Evolutionary conservation across 257 asterid species (phyloP), one percentile per base, ranked within the genome.

Genomic region (Nyctanthes arbortristis): DNA sequence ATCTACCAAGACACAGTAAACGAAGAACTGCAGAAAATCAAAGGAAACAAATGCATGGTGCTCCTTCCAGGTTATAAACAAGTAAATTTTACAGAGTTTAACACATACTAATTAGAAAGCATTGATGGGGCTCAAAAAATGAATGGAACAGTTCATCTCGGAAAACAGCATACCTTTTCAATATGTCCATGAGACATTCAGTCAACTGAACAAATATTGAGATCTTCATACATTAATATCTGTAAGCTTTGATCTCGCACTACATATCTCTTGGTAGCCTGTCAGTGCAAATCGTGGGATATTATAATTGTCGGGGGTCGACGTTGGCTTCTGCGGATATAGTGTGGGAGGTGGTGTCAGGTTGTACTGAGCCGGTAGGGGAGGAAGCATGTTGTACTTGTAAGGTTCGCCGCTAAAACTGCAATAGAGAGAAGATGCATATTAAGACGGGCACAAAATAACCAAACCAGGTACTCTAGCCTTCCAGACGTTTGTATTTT

Each of bases 331-430:
- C 83, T 93, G 97, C 0, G 98, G 98, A 75, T 93, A 90, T 58
- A 93, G 97, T 14, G 97, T 93, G 67, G 96, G 96, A 66, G 98
- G 98, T 5, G 98, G 98, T 2, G 96, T 90, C 82, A 90, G 79
- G 78, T 93, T 93, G 75, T 82, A 88, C 68, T 90, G 98, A 24
- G 96, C 98, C 6, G 98, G 97, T 39, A 93, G 85, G 3, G 97
- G 97, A 74, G 97, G 98, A 69, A 90, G 90, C 49, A 72, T 68
- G 9, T 90, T 87, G 83, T 87, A 87, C 78, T 84, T 90, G 84
- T 82, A 86, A 0, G 88, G 78, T 36, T 88, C 98, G 10, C 81
- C 85, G 43, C 55, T 69, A 63, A 75, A 68, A 71, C 96, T 88
- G 92, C 75, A 74, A 47, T 27, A 4, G 47, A 25, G 58, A 72